Evolutionary conservation across 2,329 filamentous ascomycete species (phyloP).

Genomic region (Penicillium hesseltinei): DNA sequence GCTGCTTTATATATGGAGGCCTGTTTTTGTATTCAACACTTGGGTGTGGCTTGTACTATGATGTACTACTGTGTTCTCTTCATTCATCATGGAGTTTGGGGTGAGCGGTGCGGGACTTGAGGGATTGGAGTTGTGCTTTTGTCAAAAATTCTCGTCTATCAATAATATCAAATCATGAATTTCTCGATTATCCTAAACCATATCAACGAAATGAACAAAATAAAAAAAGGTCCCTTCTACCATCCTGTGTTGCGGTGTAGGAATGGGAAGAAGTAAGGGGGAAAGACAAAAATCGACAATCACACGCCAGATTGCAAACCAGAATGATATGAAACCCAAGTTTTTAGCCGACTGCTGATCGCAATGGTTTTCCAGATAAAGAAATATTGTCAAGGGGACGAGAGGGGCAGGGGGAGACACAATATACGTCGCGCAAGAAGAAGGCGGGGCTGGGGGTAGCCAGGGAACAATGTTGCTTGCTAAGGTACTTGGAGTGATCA

Average conservation of each 20-base stretch:
- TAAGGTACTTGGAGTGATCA: slow-evolving; percentile 19
- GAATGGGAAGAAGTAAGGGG: slow-evolving; percentile 9
- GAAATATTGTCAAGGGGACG: slow-evolving; percentile 2
- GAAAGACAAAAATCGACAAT: slow-evolving; percentile 9
- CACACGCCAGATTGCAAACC: slow-evolving; percentile 11
- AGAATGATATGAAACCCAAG: slow-evolving; percentile 12
- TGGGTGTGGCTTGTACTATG: slow-evolving; percentile 8
- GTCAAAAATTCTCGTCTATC: slow-evolving; percentile 8
- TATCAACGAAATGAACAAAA: slow-evolving; percentile 17
- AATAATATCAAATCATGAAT: slow-evolving; percentile 18
- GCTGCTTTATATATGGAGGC: neutral
- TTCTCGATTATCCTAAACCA: slow-evolving; percentile 25
- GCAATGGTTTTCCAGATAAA: slow-evolving; percentile 7
- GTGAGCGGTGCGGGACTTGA: neutral
- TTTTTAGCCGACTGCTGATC: slow-evolving; percentile 9
- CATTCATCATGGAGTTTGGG: slow-evolving; percentile 24
- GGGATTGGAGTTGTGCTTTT: neutral
- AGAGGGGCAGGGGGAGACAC: slow-evolving; percentile 5
- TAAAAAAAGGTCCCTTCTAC: slow-evolving; percentile 4
- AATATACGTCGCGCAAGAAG: slow-evolving; percentile 17
- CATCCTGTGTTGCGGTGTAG: slow-evolving; percentile 12
- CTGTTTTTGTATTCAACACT: slow-evolving; percentile 26
- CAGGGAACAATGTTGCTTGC: slow-evolving; percentile 22
- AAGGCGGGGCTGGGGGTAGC: slow-evolving; percentile 7
- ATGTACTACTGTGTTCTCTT: slow-evolving; percentile 16